Conservation (phyloP, 495 filamentous ascomycete species). For the Aspergillus baeticus region DNA sequence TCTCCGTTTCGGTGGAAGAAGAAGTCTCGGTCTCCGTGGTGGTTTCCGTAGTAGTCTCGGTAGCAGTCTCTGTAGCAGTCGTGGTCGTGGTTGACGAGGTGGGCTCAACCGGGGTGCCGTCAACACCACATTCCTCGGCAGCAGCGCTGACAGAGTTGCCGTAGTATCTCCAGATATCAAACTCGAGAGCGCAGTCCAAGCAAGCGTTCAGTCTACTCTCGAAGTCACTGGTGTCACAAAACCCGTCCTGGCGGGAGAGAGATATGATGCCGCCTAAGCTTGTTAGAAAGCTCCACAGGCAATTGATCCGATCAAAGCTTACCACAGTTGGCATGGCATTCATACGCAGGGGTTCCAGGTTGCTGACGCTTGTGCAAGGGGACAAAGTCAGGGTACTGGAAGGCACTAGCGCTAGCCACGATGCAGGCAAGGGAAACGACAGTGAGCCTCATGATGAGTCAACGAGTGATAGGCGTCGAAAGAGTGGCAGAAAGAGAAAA, state of each 20-base stretch:
- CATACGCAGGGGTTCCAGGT: conserved; percentile 43
- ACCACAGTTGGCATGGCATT: conserved; percentile 53
- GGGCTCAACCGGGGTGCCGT: conserved; percentile 34
- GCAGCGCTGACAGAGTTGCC: conserved; percentile 31
- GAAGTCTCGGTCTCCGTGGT: neutral
- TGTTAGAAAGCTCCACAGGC: neutral
- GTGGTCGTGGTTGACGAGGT: conserved; percentile 17
- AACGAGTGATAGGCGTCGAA: neutral
- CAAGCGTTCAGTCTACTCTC: conserved; percentile 39
- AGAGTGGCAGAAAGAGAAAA: neutral
- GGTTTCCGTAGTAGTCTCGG: neutral
- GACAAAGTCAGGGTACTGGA: conserved; percentile 17
- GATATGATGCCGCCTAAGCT: conserved; percentile 41
- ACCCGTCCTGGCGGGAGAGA: conserved; percentile 28
- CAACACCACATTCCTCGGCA: conserved; percentile 35
- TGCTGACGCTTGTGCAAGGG: conserved; percentile 19
- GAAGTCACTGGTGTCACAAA: conserved; percentile 43
- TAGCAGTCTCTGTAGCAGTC: conserved; percentile 12
- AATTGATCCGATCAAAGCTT: conserved; percentile 3
- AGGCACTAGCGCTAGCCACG: conserved; percentile 1
- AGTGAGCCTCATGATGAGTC: conserved; percentile 4
- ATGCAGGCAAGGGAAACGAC: conserved; percentile 12
- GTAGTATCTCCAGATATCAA: conserved; percentile 50
- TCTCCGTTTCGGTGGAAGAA: neutral
- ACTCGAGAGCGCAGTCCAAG: conserved; percentile 44